Base-by-base conservation (phyloP, 768 basidiomycete species). In the Leucosporidium scottii region DNA sequence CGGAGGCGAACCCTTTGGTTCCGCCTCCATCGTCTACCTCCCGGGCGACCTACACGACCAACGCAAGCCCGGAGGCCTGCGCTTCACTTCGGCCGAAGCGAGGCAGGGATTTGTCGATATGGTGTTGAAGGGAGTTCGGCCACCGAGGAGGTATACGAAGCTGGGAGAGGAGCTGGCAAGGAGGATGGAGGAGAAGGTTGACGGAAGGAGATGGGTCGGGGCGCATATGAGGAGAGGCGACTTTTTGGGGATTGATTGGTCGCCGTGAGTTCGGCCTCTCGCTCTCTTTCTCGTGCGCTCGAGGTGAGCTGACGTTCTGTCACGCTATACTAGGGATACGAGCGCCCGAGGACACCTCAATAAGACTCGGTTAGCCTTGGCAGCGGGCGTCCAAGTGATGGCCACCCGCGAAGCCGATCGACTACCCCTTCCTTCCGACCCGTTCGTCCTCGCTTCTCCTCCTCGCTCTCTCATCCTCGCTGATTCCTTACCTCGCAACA, bases 191-290 rank as follows among this genome's bases (percentile, higher is more conserved):
- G 63, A 50, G 62, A 20, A 27, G n/a, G 59, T 57, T 0, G 36
- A n/a, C 0, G 67, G 67, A 18, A 28, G 67, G 54, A 56, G 57
- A n/a, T 68, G 67, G 67, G 34, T 56, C 4, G 67, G 63, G 15
- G 67, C 67, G 59, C 67, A 68, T 25, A 53, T 68, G 53, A 30
- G 67, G 51, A 21, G 67, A 10, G 63, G 67, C 12, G 67, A 68
- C 34, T 68, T 63, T 31, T 39, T 65, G 49, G 23, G 27, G 5
- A 59, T 65, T 30, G 31, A 12, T 1, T 65, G 64, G 64, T 28
- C 50, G 18, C 58, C 64, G 64, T 62, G 34, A 51, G 61, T 62
- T 6, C 5, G 8, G 34, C 34, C 10, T 34, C 34, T 25, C n/a
- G n/a, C n/a, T n/a, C n/a, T n/a, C n/a, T n/a, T n/a, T n/a, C n/a